Evolutionary conservation across 2,329 filamentous ascomycete genomes (phyloP), one percentile per base, ranked within the genome.

Genomic region (Chaetomiaceae sp.): DNA sequence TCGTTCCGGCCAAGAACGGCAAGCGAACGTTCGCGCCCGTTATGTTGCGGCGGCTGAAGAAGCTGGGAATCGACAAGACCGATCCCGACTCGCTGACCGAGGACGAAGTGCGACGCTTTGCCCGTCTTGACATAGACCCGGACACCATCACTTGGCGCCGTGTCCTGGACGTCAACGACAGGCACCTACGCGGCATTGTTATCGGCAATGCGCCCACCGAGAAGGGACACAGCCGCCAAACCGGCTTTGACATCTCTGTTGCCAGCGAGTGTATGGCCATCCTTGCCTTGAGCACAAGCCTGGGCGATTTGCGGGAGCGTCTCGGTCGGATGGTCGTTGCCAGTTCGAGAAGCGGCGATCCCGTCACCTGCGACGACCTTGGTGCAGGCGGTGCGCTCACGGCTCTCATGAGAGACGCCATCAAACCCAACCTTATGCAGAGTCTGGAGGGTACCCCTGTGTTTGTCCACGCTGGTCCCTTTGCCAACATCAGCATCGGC

Each of bases 371-470:
- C 61, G 93, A 98, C 62, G 93, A 98, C 62, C 81, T 98, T 60
- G 93, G 93, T 56, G 88, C 84, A 17, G 90, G 90, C 45, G 93
- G 93, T 59, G 93, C 93, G 41, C 73, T 98, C 55, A 89, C 93
- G 35, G 91, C 90, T 24, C 75, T 98, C 60, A 96, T 98, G 87
- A 93, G 86, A 71, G 93, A 98, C 68, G 90, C 93, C 47, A 95
- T 97, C 71, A 98, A 98, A 76, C 93, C 93, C 49, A 98, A 96
- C 70, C 73, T 98, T 54, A 97, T 98, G 93, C 93, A 98, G 69
- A 95, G 88, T 24, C 74, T 98, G 43, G 93, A 98, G 66, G 93
- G 93, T 22, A 98, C 93, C 7, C 93, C 93, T 0, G 93, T 97
- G 3, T 94, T 98, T 62, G 93, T 98, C 12, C 93, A 98, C 62